Evolutionary conservation across 169 alveolate species (phyloP), one percentile per base, ranked within the genome.

Genomic region (Plasmodium falciparum): DNA sequence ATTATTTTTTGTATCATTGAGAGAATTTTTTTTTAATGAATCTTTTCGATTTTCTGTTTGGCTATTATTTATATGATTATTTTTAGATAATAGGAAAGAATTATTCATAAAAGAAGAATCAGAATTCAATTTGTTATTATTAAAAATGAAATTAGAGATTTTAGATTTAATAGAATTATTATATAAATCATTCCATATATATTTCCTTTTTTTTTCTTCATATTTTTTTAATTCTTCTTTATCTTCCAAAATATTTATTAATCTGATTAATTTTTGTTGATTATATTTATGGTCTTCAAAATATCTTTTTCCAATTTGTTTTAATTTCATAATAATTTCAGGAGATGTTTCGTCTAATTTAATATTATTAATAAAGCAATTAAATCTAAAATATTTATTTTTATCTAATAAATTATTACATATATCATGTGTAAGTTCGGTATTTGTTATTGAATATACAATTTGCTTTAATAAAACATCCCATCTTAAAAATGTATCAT

Each of bases 391-490:
- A 52, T 94, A 94, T 74, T 67, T 76, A 17, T 89, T 45, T 47
- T 24, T 69, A 50, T 92, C 92, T 17, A 94, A 88, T 61, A 94
- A 33, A 45, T 89, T 92, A 20, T 74, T 65, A 26, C 93, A 78
- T 47, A 90, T 74, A 22, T 86, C 93, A 63, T 94, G 96, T 11
- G 92, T 88, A 15, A 88, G 67, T 56, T 94, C 96, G 22, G 96
- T 94, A 63, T 94, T 90, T 12, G 95, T 92, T n/a, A 94, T 94
- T 3, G 95, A 91, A 29, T 83, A 73, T 3, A 92, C 94, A 22
- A 94, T 86, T 88, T 94, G 96, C 8, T 59, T 78, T 33, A 94
- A 45, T 5, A 94, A 33, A 2, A 91, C 93, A 33, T 94, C 95
- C 96, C 96, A 92, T 26, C 96, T 91, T 65, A 62, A 74, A 52